Evolutionary conservation across 176 grass and related monocot species (phyloP), one percentile per base, ranked within the genome.

Genomic region (Carex littledalei): DNA sequence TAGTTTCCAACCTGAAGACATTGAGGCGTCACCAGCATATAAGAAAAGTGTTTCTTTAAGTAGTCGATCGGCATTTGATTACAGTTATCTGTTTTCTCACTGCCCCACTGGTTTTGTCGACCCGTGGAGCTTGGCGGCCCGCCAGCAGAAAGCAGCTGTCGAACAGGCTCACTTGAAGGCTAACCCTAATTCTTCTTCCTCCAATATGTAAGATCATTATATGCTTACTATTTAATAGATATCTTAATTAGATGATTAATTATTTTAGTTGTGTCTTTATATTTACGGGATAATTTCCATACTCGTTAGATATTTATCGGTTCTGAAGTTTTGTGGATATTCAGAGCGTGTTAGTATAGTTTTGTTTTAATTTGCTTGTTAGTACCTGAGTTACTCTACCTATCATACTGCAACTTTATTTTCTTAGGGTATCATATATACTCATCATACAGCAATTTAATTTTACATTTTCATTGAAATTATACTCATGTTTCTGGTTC

Each of bases 81-180:
- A 35, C 15, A 47, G 57, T 60, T 80, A 53, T 68, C 70, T 80
- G 67, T 87, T 92, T 84, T 80, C 91, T 80, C 86, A 39, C 9
- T 91, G 81, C 89, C 92, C 76, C 6, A 87, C 70, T 13, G 67
- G 84, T 45, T 94, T 94, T 82, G 87, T 94, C 76, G 89, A 98
- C 50, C 92, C 95, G 0, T 98, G 95, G 92, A 98, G 95, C 83
- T 91, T 98, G 39, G 95, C 95, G 0, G 95, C 95, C 5, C 89
- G 95, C 58, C 95, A 94, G 79, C 92, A 94, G 84, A 98, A 98
- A 85, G 95, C 95, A 3, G 92, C 81, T n/a, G 86, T 80, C 16
- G 95, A 98, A 85, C 91, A 94, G 81, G 62, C 74, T 80, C 63
- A 67, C 32, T 80, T 81, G n/a, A 55, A 81, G 49, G 39, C 72